Conservation (phyloP, 257 asterid species). For the Nyctanthes arbortristis region DNA sequence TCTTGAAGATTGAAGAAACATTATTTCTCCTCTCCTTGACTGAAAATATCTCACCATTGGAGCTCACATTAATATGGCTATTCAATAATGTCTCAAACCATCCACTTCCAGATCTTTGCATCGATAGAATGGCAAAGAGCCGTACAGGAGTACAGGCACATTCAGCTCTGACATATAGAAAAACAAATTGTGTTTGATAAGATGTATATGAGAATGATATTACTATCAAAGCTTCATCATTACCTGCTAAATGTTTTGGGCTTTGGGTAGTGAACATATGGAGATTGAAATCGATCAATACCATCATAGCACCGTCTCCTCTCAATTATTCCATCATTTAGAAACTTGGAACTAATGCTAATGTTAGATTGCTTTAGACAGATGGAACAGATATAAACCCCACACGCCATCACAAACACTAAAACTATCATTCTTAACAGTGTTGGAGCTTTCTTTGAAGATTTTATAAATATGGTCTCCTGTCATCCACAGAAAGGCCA, state of each 20-base stretch:
- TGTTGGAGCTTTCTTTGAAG: conserved; percentile 75
- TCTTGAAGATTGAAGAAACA: conserved; percentile 54
- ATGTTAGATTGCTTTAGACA: conserved; percentile 63
- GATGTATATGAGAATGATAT: not conserved
- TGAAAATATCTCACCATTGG: conserved; percentile 90
- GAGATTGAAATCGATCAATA: conserved; percentile 56
- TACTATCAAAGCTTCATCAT: not conserved
- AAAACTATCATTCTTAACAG: conserved; percentile 64
- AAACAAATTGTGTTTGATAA: not conserved
- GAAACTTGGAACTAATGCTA: conserved; percentile 31
- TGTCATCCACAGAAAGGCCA: conserved; percentile 32
- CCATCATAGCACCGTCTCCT: conserved; percentile 34
- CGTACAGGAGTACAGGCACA: conserved; percentile 86
- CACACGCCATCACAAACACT: conserved; percentile 65
- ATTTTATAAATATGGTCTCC: conserved; percentile 62
- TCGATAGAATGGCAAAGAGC: conserved; percentile 70
- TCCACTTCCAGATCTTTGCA: conserved; percentile 99
- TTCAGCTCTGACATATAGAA: conserved; percentile 52
- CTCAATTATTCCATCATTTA: conserved; percentile 34
- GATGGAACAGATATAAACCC: conserved; percentile 71
- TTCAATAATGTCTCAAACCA: conserved; percentile 95
- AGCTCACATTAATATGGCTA: conserved; percentile 83
- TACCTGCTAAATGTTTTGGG: conserved; percentile 80
- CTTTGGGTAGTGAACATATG: conserved; percentile 70
- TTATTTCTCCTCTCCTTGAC: conserved; percentile 65